A percentile compares a stretch with the other conserved stretches of the same genome.
These are phyloP conservation scores for Umbelopsis ramanniana DNA, from an alignment of 192 early-diverging fungal species.

Conservation along the genomic window DNA sequence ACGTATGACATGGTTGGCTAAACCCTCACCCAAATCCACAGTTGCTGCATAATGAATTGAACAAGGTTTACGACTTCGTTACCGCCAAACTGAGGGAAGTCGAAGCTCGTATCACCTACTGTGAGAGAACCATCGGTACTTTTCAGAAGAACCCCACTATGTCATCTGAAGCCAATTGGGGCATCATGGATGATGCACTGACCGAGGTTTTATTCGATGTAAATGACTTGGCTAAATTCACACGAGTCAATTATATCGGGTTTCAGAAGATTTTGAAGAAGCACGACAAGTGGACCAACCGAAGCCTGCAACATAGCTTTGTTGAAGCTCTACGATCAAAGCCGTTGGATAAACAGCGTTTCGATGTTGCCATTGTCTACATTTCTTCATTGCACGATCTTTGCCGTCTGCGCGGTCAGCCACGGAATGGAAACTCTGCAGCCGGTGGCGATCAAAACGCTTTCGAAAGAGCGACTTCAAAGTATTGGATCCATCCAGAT, in stretches of 20 bases:
- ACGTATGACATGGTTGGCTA: neutral
- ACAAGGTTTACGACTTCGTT: conserved; percentile 69
- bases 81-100: conserved; percentile 77
- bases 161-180: conserved; percentile 60
- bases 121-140: conserved; percentile 57
- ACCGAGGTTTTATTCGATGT: conserved; percentile 65
- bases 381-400: conserved; percentile 84
- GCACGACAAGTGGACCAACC: conserved; percentile 74
- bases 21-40: neutral
- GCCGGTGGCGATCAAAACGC: conserved; percentile 42
- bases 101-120: conserved; percentile 70
- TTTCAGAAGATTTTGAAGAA: conserved; percentile 97
- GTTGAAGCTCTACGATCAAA: conserved; percentile 43
- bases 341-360: conserved; percentile 84
- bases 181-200: conserved; percentile 64
- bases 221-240: conserved; percentile 80
- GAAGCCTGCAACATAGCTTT: conserved; percentile 29
- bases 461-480: conserved; percentile 86
- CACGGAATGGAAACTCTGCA: conserved; percentile 30
- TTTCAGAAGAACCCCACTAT: conserved; percentile 44
- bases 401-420: conserved; percentile 55
- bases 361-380: conserved; percentile 86
- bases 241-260: conserved; percentile 82
- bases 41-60: conserved; percentile 37
- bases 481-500: conserved; percentile 98